Base-by-base conservation (phyloP, 2,329 filamentous ascomycete species). In the Colletotrichum horii region DNA sequence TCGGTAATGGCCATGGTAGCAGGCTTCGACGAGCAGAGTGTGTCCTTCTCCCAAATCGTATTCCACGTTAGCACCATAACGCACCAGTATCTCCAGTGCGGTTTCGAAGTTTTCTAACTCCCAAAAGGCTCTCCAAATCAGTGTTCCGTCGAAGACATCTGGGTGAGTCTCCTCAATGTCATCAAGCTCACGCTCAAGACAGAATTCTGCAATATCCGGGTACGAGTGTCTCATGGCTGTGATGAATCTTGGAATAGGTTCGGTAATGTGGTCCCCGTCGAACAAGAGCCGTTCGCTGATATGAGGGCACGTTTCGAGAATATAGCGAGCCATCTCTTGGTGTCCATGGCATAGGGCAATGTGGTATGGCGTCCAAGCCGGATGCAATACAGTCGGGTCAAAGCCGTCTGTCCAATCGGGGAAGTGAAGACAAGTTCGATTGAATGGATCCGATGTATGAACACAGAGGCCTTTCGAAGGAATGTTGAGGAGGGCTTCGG, bases 261-360 rank as follows among this genome's bases (percentile, higher is more conserved):
- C 5, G 2, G 5, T 26, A 1, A 7, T 19, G 32, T 3, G 5
- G 24, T 56, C 56, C 0, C 16, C 24, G 0, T 30, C 16, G 3
- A 8, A 19, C 9, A 60, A 4, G 0, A 48, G 43, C 0, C 56
- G 22, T 8, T 60, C 56, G 1, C 24, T 60, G 5, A 60, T 8
- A 14, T 60, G 24, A 0, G 24, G 56, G 6, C 56, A 60, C 4
- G 0, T 30, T 2, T 26, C 19, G 24, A 60, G 24, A 12, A 60
- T 32, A 3, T 14, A 60, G 16, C 1, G 9, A 30, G 28, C 16
- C 3, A 60, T 2, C 11, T 7, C 15, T 12, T 19, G 15, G 6
- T 60, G 56, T 60, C 26, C 56, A 3, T 4, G 56, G 24, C 56
- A 60, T 4, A 60, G 9, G 2, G 56, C 26, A 12, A 60, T 60